Evolutionary conservation across 305 asterid genomes (phyloP).

Genomic region (Nicotiana rustica): DNA sequence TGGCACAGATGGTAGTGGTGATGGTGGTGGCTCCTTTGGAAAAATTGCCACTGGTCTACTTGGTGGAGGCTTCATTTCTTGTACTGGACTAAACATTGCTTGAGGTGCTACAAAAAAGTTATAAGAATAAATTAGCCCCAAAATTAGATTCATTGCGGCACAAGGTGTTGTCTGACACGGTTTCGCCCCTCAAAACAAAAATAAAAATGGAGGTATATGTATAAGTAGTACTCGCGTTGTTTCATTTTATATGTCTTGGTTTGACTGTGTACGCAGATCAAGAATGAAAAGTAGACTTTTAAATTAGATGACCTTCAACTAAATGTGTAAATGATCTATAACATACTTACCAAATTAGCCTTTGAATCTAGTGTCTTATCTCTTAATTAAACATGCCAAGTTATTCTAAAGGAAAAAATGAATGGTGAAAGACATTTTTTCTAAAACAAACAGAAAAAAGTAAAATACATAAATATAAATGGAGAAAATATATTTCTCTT

Average conservation of each 20-base stretch:
- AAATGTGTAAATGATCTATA: no score
- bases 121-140: neutral
- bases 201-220: neutral
- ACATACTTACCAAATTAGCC: no score
- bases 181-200: neutral
- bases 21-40: neutral
- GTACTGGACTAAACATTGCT: slow-evolving; percentile 24
- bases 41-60: slow-evolving; percentile 12
- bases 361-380: no score
- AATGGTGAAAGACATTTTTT: no score
- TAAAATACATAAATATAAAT: no score
- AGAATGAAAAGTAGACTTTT: neutral
- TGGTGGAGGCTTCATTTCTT: slow-evolving; percentile 31
- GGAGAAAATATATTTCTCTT: no score
- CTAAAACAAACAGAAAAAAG: no score
- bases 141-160: neutral
- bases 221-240: neutral
- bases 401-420: no score
- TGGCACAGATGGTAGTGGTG: slow-evolving; percentile 3
- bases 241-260: neutral
- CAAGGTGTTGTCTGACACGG: neutral
- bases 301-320: no score
- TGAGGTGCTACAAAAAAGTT: neutral
- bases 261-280: neutral
- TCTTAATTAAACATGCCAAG: no score